These are phyloP conservation scores for Apiospora kogelbergensis DNA, from an alignment of 2,329 filamentous ascomycete genomes.

Conservation along the genomic window DNA sequence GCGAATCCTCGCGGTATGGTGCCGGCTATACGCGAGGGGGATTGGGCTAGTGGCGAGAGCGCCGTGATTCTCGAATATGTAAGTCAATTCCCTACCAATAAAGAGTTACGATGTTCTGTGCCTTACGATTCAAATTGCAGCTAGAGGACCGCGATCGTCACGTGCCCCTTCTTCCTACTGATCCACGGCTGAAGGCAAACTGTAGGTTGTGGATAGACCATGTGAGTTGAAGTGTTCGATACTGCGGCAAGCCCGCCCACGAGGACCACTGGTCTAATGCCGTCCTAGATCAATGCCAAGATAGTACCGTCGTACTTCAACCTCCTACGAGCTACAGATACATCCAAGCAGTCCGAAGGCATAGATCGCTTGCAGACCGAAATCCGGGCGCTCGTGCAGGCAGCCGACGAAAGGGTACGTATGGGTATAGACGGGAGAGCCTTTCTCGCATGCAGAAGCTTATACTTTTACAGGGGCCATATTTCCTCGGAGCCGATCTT, in stretches of 20 bases:
- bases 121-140: slow-evolving; percentile 34
- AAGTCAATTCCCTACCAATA: slow-evolving; percentile 27
- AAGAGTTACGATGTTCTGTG: background rate
- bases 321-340: slow-evolving; percentile 65
- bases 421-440: slow-evolving; percentile 15
- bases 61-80: slow-evolving; percentile 84
- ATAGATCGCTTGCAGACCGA: slow-evolving; percentile 63
- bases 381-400: slow-evolving; percentile 54
- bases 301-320: slow-evolving; percentile 77
- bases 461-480: slow-evolving; percentile 55
- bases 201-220: slow-evolving; percentile 81
- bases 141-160: slow-evolving; percentile 71
- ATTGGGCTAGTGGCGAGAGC: slow-evolving; percentile 83
- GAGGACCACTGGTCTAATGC: background rate
- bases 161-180: slow-evolving; percentile 61
- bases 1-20: slow-evolving; percentile 76
- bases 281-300: slow-evolving; percentile 68
- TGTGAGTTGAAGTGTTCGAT: slow-evolving; percentile 43
- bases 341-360: slow-evolving; percentile 55
- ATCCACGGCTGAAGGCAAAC: slow-evolving; percentile 67
- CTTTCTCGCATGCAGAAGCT: background rate
- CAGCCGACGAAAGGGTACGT: slow-evolving; percentile 45
- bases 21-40: slow-evolving; percentile 73
- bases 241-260: background rate
- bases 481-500: slow-evolving; percentile 58